phyloP scores from a whole-genome alignment of 2,329 filamentous ascomycete genomes.

The Colletotrichum magnum region DNA sequence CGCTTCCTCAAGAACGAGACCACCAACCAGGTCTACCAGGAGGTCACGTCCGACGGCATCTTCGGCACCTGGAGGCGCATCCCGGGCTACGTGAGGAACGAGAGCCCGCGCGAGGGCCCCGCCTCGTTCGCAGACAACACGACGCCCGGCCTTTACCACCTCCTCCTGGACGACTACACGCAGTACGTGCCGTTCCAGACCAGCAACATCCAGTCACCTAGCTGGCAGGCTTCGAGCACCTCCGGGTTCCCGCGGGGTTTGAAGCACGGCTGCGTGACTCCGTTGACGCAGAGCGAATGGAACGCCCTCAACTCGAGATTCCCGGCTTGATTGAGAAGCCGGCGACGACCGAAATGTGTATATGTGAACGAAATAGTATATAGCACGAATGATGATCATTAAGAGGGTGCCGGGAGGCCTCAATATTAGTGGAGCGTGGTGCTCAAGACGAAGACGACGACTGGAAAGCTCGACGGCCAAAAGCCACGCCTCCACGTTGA shows the following conservation, averaged over 20 bases:
- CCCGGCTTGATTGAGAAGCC: neutral
- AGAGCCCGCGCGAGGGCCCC: slow-evolving; percentile 53
- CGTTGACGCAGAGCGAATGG: slow-evolving; percentile 57
- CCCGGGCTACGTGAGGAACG: slow-evolving; percentile 50
- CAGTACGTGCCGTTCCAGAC: slow-evolving; percentile 62
- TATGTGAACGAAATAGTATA: neutral
- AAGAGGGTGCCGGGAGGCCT: no score
- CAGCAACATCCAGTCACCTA: slow-evolving; percentile 52
- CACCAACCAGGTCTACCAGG: slow-evolving; percentile 62
- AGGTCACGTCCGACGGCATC: slow-evolving; percentile 58
- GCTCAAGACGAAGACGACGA: no score
- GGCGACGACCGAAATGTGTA: neutral
- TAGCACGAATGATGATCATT: neutral
- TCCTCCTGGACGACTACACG: slow-evolving; percentile 61
- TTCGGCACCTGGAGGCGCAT: slow-evolving; percentile 64
- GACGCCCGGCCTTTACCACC: slow-evolving; percentile 52
- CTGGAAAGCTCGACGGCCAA: neutral
- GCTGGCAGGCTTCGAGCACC: slow-evolving; percentile 55
- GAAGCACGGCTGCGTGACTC: slow-evolving; percentile 64
- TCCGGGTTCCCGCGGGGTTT: slow-evolving; percentile 57
- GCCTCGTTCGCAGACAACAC: slow-evolving; percentile 55
- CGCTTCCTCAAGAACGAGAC: slow-evolving; percentile 68
- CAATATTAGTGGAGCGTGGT: no score
- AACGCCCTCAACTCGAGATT: slow-evolving; percentile 47
- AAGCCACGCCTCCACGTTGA: neutral